Conservation (phyloP, 805 yeast genomes). For the Cyberlindnera nakhonratchasimensis region DNA sequence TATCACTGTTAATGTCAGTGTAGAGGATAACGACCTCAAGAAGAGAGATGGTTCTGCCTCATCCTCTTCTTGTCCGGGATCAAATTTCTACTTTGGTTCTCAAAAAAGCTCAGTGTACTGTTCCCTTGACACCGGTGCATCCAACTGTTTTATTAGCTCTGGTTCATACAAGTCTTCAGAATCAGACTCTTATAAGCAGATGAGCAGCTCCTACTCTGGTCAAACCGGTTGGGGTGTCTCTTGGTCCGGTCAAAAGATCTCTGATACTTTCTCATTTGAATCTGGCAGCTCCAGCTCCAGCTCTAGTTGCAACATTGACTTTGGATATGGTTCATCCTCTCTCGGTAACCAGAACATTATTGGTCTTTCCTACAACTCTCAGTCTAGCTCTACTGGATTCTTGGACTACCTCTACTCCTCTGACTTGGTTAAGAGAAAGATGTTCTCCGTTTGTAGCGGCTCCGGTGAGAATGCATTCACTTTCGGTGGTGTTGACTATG, state of each 20-base stretch:
- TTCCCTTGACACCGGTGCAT: constrained; percentile 11
- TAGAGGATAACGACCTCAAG: background rate
- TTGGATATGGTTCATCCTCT: constrained; percentile 10
- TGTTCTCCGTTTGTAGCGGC: constrained; percentile 18
- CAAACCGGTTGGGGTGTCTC: constrained; percentile 9
- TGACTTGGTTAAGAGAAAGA: constrained; percentile 11
- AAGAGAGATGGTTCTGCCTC: constrained; percentile 7
- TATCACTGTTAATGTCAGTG: constrained; percentile 9
- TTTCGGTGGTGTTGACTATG: constrained; percentile 54
- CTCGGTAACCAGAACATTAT: constrained; percentile 8
- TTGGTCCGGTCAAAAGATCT: constrained; percentile 11
- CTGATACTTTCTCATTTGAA: constrained; percentile 14
- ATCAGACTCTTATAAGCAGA: constrained; percentile 3
- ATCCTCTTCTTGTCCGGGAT: constrained; percentile 10
- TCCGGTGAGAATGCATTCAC: constrained; percentile 14
- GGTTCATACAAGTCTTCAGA: constrained; percentile 4
- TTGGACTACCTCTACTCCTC: constrained; percentile 9
- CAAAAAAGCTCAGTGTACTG: constrained; percentile 10
- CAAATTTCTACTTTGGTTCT: constrained; percentile 12
- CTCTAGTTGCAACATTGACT: constrained; percentile 13
- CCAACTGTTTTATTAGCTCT: constrained; percentile 3
- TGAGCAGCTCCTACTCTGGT: constrained; percentile 1
- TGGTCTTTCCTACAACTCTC: constrained; percentile 15
- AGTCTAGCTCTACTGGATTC: constrained; percentile 8
- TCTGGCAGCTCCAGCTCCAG: constrained; percentile 1